Percentiles rank a stretch among this genome's conserved stretches.
Evolutionary conservation across 2,329 filamentous ascomycete genomes (phyloP).

Genomic region (Cercospora citrullina): DNA sequence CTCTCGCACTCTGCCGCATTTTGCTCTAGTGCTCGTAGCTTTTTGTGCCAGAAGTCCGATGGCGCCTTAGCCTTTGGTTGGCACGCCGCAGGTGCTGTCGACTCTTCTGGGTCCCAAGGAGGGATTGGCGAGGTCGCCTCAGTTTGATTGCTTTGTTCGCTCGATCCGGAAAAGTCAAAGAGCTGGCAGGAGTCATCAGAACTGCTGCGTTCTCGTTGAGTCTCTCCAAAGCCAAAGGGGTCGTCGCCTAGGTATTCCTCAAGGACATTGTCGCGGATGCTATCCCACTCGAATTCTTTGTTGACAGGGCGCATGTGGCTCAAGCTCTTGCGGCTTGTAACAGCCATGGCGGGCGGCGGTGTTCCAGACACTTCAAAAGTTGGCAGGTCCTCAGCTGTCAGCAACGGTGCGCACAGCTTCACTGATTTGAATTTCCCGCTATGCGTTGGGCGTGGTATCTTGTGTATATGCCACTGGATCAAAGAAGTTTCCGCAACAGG

Average conservation of each 20-base stretch:
- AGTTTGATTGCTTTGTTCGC: conserved; percentile 51
- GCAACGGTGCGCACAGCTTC: not conserved
- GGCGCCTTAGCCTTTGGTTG: conserved; percentile 44
- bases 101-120: conserved; percentile 43
- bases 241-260: conserved; percentile 64
- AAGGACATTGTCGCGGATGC: conserved; percentile 63
- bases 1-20: conserved; percentile 48
- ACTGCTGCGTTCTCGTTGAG: conserved; percentile 51
- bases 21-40: conserved; percentile 53
- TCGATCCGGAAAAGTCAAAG: conserved; percentile 51
- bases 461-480: conserved; percentile 11
- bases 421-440: not conserved
- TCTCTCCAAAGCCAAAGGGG: conserved; percentile 50
- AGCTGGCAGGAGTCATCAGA: conserved; percentile 52
- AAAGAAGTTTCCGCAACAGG: conserved; percentile 24
- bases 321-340: conserved; percentile 24
- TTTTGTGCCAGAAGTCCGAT: conserved; percentile 56
- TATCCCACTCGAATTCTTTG: conserved; percentile 57
- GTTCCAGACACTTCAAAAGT: not conserved
- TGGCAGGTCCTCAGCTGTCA: not conserved
- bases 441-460: not conserved
- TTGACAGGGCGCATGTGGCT: conserved; percentile 49
- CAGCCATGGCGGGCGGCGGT: conserved; percentile 25
- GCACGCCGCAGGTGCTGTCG: conserved; percentile 27
- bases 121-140: conserved; percentile 51